A percentile compares a stretch with the other conserved stretches of the same genome.
Conservation (phyloP, 2,329 filamentous ascomycete species). For the Aspergillus arachidicola region DNA sequence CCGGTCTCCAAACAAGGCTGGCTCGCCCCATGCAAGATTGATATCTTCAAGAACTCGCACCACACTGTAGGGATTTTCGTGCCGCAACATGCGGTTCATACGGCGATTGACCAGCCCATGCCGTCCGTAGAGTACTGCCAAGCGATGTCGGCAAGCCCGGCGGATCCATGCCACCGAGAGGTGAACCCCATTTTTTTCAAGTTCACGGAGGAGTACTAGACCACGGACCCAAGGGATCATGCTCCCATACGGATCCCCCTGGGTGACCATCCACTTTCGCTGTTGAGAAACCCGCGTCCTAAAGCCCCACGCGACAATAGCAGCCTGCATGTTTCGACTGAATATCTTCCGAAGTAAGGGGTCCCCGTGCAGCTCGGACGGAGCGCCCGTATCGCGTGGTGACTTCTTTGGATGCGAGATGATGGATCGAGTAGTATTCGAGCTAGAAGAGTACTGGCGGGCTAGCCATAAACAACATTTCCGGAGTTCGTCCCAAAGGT, state of each 20-base stretch:
- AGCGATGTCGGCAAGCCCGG: conserved; percentile 37
- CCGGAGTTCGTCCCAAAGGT: conserved; percentile 55
- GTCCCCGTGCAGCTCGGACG: conserved; percentile 17
- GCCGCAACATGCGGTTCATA: conserved; percentile 40
- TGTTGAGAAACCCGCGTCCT: conserved; percentile 28
- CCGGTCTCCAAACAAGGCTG: conserved; percentile 30
- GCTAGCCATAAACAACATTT: conserved; percentile 57
- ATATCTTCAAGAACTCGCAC: conserved; percentile 37
- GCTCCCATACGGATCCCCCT: conserved; percentile 17
- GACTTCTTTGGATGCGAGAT: conserved; percentile 10
- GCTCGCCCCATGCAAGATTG: conserved; percentile 36
- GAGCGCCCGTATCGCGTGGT: neutral
- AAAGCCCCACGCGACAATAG: conserved; percentile 56
- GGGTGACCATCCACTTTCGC: neutral
- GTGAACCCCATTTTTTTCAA: conserved; percentile 39
- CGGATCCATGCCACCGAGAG: conserved; percentile 33
- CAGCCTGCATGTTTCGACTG: conserved; percentile 44
- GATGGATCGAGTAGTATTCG: conserved; percentile 14
- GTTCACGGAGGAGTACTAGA: conserved; percentile 40
- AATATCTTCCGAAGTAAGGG: conserved; percentile 46
- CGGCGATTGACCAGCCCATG: conserved; percentile 31
- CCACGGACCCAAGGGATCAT: conserved; percentile 45
- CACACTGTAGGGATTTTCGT: conserved; percentile 37
- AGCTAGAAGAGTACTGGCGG: conserved; percentile 37
- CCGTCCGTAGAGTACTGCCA: conserved; percentile 40